phyloP scores from a whole-genome alignment of 345 rosid species.

The Cardamine resedifolia region DNA sequence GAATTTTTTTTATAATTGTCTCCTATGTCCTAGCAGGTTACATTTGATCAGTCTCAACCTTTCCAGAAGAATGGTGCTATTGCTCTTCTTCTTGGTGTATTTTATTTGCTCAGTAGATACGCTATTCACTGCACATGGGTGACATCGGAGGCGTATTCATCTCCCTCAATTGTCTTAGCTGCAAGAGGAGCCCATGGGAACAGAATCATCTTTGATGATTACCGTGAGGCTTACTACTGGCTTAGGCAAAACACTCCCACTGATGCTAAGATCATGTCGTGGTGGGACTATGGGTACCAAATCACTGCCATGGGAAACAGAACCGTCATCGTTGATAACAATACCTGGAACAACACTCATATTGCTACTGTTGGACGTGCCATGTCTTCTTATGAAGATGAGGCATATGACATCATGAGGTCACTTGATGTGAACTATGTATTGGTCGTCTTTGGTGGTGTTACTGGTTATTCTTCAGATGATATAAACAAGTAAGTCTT shows the following conservation, averaged over 20 bases:
- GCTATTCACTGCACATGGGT: constrained; percentile 98
- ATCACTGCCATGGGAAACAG: constrained; percentile 99
- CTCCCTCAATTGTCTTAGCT: constrained; percentile 97
- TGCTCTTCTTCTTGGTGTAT: constrained; percentile 83
- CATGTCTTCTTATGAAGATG: constrained; percentile 96
- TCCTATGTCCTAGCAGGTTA: constrained; percentile 50
- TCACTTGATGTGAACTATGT: constrained; percentile 97
- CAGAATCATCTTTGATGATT: constrained; percentile 93
- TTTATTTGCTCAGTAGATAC: constrained; percentile 86
- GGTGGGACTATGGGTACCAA: constrained; percentile 99
- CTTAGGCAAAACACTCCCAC: constrained; percentile 94
- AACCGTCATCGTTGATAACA: constrained; percentile 97
- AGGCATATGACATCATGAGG: constrained; percentile 93
- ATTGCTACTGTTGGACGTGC: constrained; percentile 99
- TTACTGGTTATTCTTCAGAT: constrained; percentile 99
- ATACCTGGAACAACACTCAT: constrained; percentile 99
- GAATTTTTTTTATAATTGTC: constrained; percentile 8
- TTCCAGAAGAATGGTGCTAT: constrained; percentile 83
- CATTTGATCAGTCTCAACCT: constrained; percentile 95
- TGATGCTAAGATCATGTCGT: constrained; percentile 98
- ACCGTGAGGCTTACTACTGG: constrained; percentile 99
- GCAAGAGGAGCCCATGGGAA: constrained; percentile 99
- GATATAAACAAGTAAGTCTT: constrained; percentile 92
- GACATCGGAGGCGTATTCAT: constrained; percentile 98
- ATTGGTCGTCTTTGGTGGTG: constrained; percentile 97